Conservation (phyloP, 2,329 filamentous ascomycete genomes). For the Alternaria ethzedia region DNA sequence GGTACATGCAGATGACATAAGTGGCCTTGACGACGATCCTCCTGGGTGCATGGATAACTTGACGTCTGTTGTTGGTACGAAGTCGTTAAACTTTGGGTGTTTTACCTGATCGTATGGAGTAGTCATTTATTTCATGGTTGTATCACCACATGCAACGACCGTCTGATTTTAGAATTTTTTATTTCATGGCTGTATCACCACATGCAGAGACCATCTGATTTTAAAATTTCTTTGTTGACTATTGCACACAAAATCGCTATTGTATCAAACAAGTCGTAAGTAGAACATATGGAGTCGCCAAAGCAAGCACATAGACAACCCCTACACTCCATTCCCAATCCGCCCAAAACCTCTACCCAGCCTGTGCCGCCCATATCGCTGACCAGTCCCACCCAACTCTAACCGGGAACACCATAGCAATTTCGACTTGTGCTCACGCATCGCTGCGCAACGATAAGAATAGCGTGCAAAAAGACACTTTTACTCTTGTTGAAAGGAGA, state of each 20-base stretch:
- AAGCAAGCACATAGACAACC: slow-evolving; percentile 16
- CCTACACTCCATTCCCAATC: slow-evolving; percentile 1
- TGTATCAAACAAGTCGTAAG: slow-evolving; percentile 26
- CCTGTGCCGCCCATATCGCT: slow-evolving; percentile 8
- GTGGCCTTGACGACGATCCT: background rate
- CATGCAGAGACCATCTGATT: background rate
- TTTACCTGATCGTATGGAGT: background rate
- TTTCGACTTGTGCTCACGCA: slow-evolving; percentile 9
- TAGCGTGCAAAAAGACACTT: slow-evolving; percentile 11
- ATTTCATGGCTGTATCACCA: background rate
- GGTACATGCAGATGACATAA: slow-evolving; percentile 9
- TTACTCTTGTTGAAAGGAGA: slow-evolving; percentile 16
- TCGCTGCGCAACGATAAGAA: slow-evolving; percentile 4
- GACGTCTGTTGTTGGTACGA: background rate
- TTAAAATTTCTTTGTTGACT: slow-evolving; percentile 32
- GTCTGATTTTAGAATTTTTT: slow-evolving; percentile 5
- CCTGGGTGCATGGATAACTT: background rate
- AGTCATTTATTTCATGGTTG: background rate
- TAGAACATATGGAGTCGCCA: slow-evolving; percentile 25
- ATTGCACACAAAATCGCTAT: slow-evolving; percentile 40
- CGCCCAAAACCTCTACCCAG: slow-evolving; percentile 10
- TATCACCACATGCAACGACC: background rate
- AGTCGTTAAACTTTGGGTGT: background rate
- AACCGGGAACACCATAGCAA: slow-evolving; percentile 22
- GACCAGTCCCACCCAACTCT: slow-evolving; percentile 9